A percentile compares a stretch with the other conserved stretches of the same genome.
phyloP scores from a whole-genome alignment of 257 asterid genomes.

The Fraxinus americana region DNA sequence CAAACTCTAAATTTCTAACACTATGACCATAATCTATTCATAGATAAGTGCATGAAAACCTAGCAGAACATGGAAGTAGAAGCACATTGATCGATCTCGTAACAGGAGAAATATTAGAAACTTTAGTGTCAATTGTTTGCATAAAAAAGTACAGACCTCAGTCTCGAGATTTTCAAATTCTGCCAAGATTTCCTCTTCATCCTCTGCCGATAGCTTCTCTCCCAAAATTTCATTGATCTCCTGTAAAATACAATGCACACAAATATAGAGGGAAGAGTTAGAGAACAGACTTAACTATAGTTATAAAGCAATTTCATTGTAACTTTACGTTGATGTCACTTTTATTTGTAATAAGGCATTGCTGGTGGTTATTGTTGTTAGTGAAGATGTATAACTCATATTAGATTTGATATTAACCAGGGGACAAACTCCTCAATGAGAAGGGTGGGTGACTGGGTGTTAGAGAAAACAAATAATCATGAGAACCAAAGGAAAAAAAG shows the following conservation, averaged over 20 bases:
- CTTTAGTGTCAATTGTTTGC: neutral
- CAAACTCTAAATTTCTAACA: neutral
- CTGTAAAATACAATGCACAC: constrained; percentile 33
- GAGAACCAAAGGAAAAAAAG: neutral
- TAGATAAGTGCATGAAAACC: neutral
- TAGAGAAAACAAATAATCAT: neutral
- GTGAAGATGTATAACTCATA: neutral
- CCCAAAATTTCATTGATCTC: constrained; percentile 86
- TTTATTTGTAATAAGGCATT: neutral
- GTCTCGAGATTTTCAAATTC: constrained; percentile 88
- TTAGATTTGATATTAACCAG: neutral
- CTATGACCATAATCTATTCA: neutral
- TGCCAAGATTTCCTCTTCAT: constrained; percentile 88
- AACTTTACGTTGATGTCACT: neutral
- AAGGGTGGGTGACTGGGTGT: neutral
- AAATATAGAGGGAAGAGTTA: constrained; percentile 10
- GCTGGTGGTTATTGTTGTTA: neutral
- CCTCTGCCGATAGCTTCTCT: constrained; percentile 95
- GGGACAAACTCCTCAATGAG: neutral
- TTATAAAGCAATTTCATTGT: neutral
- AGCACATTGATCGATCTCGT: neutral
- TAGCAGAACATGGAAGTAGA: constrained; percentile 2
- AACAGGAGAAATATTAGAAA: neutral
- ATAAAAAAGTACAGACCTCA: constrained; percentile 52
- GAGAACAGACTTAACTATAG: constrained; percentile 2